Evolutionary conservation across 768 basidiomycete species (phyloP).

Genomic region (Russula lepida): DNA sequence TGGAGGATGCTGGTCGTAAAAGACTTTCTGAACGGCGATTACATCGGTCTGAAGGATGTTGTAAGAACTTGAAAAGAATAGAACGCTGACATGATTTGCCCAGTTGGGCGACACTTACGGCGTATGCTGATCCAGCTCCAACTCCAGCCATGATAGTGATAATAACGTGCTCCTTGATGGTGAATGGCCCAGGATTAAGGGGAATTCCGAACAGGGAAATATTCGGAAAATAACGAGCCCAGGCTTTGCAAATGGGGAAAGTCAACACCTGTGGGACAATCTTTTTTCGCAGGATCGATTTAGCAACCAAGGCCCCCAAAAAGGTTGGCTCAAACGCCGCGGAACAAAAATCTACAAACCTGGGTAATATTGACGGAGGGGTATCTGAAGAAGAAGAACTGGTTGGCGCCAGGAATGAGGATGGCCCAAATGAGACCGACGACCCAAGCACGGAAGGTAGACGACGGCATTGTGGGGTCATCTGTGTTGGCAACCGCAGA

Average conservation of each 20-base stretch:
- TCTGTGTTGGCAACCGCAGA: slow-evolving; percentile 44
- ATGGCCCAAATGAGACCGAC: slow-evolving; percentile 41
- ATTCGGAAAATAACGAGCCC: slow-evolving; percentile 48
- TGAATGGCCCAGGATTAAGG: slow-evolving; percentile 63
- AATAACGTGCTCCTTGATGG: slow-evolving; percentile 64
- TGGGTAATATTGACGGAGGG: slow-evolving; percentile 34
- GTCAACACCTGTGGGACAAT: slow-evolving; percentile 62
- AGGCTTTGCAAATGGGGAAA: slow-evolving; percentile 55
- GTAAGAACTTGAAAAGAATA: not conserved
- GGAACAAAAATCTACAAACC: slow-evolving; percentile 16
- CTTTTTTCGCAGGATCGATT: slow-evolving; percentile 13
- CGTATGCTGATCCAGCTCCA: slow-evolving; percentile 29
- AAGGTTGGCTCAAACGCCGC: not conserved
- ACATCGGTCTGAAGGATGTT: slow-evolving; percentile 32
- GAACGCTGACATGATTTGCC: not conserved
- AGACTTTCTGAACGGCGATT: slow-evolving; percentile 38
- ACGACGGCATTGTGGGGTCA: slow-evolving; percentile 34
- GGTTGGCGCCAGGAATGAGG: slow-evolving; percentile 64
- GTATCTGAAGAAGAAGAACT: slow-evolving; percentile 69
- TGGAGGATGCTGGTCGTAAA: slow-evolving; percentile 34
- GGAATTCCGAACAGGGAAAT: slow-evolving; percentile 43
- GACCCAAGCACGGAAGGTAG: slow-evolving; percentile 33
- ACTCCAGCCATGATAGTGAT: slow-evolving; percentile 38
- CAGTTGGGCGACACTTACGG: slow-evolving; percentile 17
- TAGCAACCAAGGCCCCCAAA: not conserved